phyloP scores from a whole-genome alignment of 1,284 basidiomycete genomes.

The Sporisorium reilianum region DNA sequence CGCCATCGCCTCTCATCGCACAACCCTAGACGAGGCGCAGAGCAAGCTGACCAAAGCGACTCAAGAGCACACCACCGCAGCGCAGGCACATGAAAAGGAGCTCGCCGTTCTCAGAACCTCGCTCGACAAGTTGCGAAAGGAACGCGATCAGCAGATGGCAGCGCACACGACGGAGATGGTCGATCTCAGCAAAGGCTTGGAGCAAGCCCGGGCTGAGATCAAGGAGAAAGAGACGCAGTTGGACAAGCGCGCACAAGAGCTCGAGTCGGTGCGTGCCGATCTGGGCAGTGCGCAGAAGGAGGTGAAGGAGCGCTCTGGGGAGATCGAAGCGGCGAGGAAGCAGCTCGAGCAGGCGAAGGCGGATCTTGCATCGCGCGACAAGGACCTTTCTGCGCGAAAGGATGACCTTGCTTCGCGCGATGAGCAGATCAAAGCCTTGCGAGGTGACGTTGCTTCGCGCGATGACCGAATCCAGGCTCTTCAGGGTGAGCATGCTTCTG shows the following conservation, averaged over 20 bases:
- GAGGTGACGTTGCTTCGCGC: conserved; percentile 4
- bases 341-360: conserved; percentile 14
- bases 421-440: conserved; percentile 20
- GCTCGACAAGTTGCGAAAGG: conserved; percentile 31
- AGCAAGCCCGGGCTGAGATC: conserved; percentile 22
- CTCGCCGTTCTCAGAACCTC: conserved; percentile 13
- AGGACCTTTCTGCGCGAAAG: conserved; percentile 8
- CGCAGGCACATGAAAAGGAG: conserved; percentile 24
- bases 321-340: conserved; percentile 9
- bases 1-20: conserved; percentile 16
- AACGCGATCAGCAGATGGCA: conserved; percentile 35
- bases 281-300: conserved; percentile 12
- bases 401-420: conserved; percentile 16
- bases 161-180: conserved; percentile 44
- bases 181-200: conserved; percentile 29
- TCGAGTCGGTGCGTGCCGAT: neutral
- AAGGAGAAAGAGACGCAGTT: conserved; percentile 18
- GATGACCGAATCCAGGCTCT: conserved; percentile 16
- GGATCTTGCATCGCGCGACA: conserved; percentile 1
- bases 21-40: conserved; percentile 13
- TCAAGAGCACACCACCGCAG: conserved; percentile 8
- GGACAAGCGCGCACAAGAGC: conserved; percentile 10
- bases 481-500: conserved; percentile 12
- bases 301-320: conserved; percentile 11
- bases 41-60: conserved; percentile 9